Evolutionary conservation across 2,329 filamentous ascomycete species (phyloP).

Genomic region (Diaporthe sp.): DNA sequence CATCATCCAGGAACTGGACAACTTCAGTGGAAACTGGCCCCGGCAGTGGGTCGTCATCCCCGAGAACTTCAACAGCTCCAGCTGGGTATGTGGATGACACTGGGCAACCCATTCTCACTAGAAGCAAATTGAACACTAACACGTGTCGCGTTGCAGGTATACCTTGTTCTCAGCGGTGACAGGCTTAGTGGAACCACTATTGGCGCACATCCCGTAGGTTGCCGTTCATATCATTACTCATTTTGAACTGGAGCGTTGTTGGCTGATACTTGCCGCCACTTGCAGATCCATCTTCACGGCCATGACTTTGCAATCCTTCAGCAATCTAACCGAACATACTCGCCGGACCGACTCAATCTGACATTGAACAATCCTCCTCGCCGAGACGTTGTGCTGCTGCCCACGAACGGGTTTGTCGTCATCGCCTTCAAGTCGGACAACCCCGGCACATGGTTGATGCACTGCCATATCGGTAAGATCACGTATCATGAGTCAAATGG

Average conservation of each 20-base stretch:
- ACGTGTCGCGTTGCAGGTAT: background rate
- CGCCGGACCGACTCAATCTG: constrained; percentile 34
- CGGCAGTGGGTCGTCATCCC: constrained; percentile 36
- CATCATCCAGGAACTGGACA: constrained; percentile 45
- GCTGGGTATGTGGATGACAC: constrained; percentile 34
- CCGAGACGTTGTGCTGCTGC: constrained; percentile 62
- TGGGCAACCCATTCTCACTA: background rate
- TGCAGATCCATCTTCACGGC: constrained; percentile 60
- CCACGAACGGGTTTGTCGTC: constrained; percentile 55
- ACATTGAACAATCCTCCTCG: constrained; percentile 58
- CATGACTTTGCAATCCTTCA: constrained; percentile 59
- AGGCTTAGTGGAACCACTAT: background rate
- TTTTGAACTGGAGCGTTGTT: background rate
- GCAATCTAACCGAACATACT: constrained; percentile 38
- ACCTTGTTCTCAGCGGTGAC: constrained; percentile 5
- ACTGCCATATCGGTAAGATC: constrained; percentile 59
- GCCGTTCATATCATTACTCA: background rate
- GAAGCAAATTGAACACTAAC: background rate
- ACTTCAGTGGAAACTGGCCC: constrained; percentile 31
- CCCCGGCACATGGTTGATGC: constrained; percentile 60
- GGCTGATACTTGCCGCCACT: background rate
- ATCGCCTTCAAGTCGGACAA: constrained; percentile 62
- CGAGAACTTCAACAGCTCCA: constrained; percentile 34
- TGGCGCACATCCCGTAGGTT: constrained; percentile 19
- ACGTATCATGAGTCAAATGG: no score